Evolutionary conservation across 2,329 filamentous ascomycete genomes (phyloP).

Genomic region (Paraphoma chrysanthemicola): DNA sequence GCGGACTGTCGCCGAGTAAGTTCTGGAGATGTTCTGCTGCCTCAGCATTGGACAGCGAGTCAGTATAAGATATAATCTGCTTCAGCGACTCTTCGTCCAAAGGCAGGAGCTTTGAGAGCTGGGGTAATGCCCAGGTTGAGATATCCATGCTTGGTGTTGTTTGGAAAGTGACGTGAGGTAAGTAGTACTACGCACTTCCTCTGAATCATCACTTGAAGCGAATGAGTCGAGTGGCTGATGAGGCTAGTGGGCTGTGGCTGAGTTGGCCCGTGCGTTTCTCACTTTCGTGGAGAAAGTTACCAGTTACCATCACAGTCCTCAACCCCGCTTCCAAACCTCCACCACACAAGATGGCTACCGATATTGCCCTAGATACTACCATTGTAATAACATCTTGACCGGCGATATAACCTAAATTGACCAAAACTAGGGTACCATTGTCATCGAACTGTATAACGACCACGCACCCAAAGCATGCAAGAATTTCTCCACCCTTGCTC

Average conservation of each 20-base stretch:
- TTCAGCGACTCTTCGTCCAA: constrained; percentile 83
- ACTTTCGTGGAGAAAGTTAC: constrained; percentile 8
- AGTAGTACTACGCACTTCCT: constrained; percentile 2
- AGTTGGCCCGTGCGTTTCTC: constrained; percentile 11
- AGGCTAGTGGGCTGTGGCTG: constrained; percentile 10
- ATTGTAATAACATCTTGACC: constrained; percentile 65
- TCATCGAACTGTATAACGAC: constrained; percentile 84
- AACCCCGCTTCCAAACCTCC: not conserved
- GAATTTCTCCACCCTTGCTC: constrained; percentile 83
- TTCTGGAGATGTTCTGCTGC: constrained; percentile 87
- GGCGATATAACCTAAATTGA: not conserved
- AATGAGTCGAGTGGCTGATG: constrained; percentile 20
- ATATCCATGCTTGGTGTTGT: constrained; percentile 46
- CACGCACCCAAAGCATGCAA: constrained; percentile 90
- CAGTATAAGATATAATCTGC: constrained; percentile 83
- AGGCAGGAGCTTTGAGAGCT: constrained; percentile 80
- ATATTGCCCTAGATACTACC: constrained; percentile 81
- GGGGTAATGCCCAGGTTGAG: constrained; percentile 67
- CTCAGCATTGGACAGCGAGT: constrained; percentile 76
- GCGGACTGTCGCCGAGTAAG: constrained; percentile 83
- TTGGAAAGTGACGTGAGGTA: not conserved
- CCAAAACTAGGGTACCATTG: constrained; percentile 73
- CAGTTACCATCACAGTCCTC: constrained; percentile 30
- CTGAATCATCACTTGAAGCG: constrained; percentile 27
- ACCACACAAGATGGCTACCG: constrained; percentile 56